phyloP scores from a whole-genome alignment of 768 basidiomycete species.

The Collybiopsis confluens region DNA sequence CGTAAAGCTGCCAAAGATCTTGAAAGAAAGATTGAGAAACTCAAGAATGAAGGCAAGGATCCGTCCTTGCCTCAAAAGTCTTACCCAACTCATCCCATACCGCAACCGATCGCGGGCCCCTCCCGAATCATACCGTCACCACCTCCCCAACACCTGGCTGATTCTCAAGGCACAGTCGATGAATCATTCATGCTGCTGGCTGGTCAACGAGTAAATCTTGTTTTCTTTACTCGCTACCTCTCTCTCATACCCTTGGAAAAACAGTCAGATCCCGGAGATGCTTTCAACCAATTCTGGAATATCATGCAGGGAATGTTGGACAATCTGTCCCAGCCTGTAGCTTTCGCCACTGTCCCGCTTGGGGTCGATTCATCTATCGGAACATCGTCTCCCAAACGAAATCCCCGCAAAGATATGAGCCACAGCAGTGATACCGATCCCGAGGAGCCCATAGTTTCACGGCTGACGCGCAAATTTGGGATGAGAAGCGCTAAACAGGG shows the following conservation, averaged over 20 bases:
- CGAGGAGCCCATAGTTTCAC: constrained; percentile 60
- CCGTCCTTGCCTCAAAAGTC: constrained; percentile 67
- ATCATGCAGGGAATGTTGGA: constrained; percentile 85
- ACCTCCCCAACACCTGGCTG: constrained; percentile 38
- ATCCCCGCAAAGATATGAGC: constrained; percentile 42
- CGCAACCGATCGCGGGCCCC: constrained; percentile 22
- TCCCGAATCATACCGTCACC: constrained; percentile 43
- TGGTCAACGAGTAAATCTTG: constrained; percentile 60
- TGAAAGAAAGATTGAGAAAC: constrained; percentile 64
- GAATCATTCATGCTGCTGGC: constrained; percentile 86
- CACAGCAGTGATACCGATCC: constrained; percentile 64
- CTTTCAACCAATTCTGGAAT: constrained; percentile 87
- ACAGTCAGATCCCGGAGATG: constrained; percentile 78
- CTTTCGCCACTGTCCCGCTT: constrained; percentile 79
- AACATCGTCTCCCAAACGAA: constrained; percentile 17
- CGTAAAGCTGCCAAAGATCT: constrained; percentile 66
- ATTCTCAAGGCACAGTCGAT: constrained; percentile 65
- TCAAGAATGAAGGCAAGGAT: constrained; percentile 74
- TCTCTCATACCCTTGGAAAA: constrained; percentile 3
- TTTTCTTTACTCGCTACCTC: constrained; percentile 6
- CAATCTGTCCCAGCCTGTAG: constrained; percentile 79
- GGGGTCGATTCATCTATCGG: constrained; percentile 34
- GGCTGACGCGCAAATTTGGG: constrained; percentile 49
- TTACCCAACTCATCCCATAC: constrained; percentile 27
- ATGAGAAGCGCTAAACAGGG: constrained; percentile 23